A percentile compares a stretch with the other conserved stretches of the same genome.
These are phyloP conservation scores for Podospora conica DNA, from an alignment of 495 filamentous ascomycete species.

Conservation along the genomic window DNA sequence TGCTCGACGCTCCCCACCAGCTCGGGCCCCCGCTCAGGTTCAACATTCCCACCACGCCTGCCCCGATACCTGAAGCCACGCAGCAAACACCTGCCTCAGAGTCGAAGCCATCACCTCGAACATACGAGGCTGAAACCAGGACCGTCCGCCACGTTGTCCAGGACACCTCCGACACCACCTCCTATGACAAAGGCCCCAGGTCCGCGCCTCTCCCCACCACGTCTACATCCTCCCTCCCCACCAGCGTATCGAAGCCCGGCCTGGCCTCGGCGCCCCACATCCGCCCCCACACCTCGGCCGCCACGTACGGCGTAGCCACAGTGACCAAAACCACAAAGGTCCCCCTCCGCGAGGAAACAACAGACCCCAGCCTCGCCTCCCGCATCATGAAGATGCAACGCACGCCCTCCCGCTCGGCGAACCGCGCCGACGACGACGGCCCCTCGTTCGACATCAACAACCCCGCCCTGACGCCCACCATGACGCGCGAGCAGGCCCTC, in stretches of 20 bases:
- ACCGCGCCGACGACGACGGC: conserved; percentile 9
- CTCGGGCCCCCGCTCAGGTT: conserved; percentile 23
- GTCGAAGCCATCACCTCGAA: neutral
- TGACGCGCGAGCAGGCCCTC: conserved; percentile 53
- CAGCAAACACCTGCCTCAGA: neutral
- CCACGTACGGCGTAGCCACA: conserved; percentile 35
- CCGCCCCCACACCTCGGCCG: conserved; percentile 34
- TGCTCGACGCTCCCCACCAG: conserved; percentile 46
- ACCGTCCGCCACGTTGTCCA: neutral
- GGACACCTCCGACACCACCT: neutral
- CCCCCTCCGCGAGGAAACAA: conserved; percentile 35
- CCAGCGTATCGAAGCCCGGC: neutral
- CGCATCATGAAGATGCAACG: conserved; percentile 25
- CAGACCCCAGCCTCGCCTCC: conserved; percentile 24
- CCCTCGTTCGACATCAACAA: conserved; percentile 42
- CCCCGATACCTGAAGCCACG: conserved; percentile 1
- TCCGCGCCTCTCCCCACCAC: neutral
- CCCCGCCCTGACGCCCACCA: conserved; percentile 47
- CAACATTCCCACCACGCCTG: conserved; percentile 34
- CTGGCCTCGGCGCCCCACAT: conserved; percentile 1
- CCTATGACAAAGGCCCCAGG: neutral
- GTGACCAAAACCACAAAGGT: conserved; percentile 43
- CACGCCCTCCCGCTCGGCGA: conserved; percentile 27
- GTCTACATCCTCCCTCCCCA: neutral
- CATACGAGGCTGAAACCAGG: neutral